These are phyloP conservation scores for Hanseniaspora mollemarum DNA, from an alignment of 805 yeast species.

Conservation along the genomic window DNA sequence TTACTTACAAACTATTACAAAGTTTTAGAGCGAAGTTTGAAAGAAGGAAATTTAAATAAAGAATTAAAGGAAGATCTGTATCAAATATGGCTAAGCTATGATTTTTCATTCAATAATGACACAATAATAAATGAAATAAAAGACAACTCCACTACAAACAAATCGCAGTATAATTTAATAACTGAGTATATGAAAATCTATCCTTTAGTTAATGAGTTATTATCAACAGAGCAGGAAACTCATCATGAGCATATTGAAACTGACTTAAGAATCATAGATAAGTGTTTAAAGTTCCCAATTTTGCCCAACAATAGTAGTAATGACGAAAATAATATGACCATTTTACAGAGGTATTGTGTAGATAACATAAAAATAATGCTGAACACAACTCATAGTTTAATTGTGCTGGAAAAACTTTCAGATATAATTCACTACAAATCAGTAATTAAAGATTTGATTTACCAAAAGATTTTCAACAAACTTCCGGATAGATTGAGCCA, in stretches of 20 bases:
- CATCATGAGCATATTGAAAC: not conserved
- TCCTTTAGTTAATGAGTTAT: not conserved
- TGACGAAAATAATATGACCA: slow-evolving; percentile 10
- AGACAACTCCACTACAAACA: not conserved
- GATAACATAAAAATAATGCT: slow-evolving; percentile 1
- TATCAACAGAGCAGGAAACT: not conserved
- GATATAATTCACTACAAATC: slow-evolving; percentile 5
- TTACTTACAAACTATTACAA: not conserved
- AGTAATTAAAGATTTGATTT: not conserved
- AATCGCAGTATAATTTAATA: slow-evolving; percentile 5
- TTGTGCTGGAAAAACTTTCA: slow-evolving; percentile 1
- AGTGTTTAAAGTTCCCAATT: slow-evolving; percentile 12
- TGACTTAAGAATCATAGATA: slow-evolving; percentile 6
- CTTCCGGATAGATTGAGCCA: slow-evolving; percentile 5
- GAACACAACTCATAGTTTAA: not conserved
- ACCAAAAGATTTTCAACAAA: slow-evolving; percentile 10
- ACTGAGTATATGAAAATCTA: slow-evolving; percentile 12
- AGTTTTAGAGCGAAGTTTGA: not conserved
- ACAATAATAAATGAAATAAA: slow-evolving; percentile 12
- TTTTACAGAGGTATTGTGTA: slow-evolving; percentile 10
- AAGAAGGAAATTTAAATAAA: not conserved
- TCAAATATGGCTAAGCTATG: slow-evolving; percentile 11
- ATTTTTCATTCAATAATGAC: slow-evolving; percentile 10
- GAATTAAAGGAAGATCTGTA: not conserved
- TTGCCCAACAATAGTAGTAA: slow-evolving; percentile 4